These are phyloP conservation scores for Fusarium sp. DNA, from an alignment of 2,329 filamentous ascomycete genomes.

Conservation along the genomic window DNA sequence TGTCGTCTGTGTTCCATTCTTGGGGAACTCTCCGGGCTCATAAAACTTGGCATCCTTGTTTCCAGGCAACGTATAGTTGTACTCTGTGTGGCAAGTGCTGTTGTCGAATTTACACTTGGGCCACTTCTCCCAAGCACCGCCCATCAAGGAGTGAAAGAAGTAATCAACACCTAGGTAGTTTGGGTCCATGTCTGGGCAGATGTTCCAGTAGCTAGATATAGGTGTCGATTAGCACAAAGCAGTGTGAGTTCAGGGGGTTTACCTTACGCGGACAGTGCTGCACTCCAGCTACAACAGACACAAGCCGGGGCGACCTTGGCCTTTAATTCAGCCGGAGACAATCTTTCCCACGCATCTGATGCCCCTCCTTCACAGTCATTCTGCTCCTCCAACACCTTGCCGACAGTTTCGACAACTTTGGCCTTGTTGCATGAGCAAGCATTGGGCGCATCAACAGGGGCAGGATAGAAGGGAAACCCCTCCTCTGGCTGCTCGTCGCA, in stretches of 20 bases:
- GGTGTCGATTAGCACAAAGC: not conserved
- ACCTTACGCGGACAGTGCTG: not conserved
- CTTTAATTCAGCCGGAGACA: not conserved
- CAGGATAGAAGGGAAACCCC: not conserved
- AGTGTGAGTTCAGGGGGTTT: not conserved
- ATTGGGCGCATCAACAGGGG: not conserved
- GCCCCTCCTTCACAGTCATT: not conserved
- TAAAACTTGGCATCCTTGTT: slow-evolving; percentile 7
- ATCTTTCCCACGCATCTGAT: not conserved
- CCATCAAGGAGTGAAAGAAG: not conserved
- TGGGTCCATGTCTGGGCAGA: slow-evolving; percentile 8
- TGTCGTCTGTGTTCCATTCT: slow-evolving; percentile 5
- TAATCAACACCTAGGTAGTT: not conserved
- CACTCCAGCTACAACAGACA: not conserved
- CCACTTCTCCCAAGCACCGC: not conserved
- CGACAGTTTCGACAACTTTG: not conserved
- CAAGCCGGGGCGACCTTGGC: not conserved
- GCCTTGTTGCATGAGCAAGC: not conserved
- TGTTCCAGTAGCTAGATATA: not conserved
- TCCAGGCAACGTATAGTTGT: not conserved
- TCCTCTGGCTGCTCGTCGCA: not conserved
- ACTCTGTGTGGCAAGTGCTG: not conserved
- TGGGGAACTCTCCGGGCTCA: not conserved
- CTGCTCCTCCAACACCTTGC: not conserved
- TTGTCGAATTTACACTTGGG: not conserved